Conservation (phyloP, 129 eudicot species). For the Pittosporum tobira region DNA sequence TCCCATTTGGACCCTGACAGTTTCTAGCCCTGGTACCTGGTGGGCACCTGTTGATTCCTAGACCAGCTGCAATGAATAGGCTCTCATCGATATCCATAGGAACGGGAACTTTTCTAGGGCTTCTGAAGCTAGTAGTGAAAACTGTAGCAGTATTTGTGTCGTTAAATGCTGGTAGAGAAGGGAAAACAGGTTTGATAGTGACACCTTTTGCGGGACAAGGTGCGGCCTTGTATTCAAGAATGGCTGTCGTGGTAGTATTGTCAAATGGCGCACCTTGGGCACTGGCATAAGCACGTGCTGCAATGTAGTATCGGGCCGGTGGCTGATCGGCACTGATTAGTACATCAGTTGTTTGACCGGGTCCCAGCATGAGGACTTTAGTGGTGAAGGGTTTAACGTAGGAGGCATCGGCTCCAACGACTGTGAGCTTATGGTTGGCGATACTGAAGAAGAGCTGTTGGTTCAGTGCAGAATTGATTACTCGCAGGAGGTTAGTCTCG, state of each 20-base stretch:
- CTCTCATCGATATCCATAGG: constrained; percentile 68
- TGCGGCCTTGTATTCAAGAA: constrained; percentile 69
- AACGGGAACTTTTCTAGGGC: constrained; percentile 48
- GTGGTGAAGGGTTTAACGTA: constrained; percentile 95
- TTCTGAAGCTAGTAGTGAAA: constrained; percentile 60
- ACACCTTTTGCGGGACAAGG: constrained; percentile 54
- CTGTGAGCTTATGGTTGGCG: constrained; percentile 78
- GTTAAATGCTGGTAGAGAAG: constrained; percentile 73
- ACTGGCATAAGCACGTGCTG: constrained; percentile 85
- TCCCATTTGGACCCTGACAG: constrained; percentile 90
- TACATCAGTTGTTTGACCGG: constrained; percentile 97
- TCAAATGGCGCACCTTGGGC: constrained; percentile 87
- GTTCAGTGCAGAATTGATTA: constrained; percentile 73
- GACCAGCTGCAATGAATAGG: constrained; percentile 68
- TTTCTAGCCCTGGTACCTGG: constrained; percentile 34
- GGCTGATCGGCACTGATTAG: constrained; percentile 82
- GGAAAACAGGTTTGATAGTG: constrained; percentile 44
- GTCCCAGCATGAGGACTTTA: constrained; percentile 84
- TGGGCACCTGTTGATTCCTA: constrained; percentile 69
- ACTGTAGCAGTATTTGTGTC: constrained; percentile 82
- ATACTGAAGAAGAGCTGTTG: constrained; percentile 82
- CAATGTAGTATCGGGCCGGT: constrained; percentile 83
- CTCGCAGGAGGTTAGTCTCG: constrained; percentile 68
- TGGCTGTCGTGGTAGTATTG: constrained; percentile 96
- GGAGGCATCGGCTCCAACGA: constrained; percentile 89